These are phyloP conservation scores for Zygoascus sp. DNA, from an alignment of 1,139 yeast genomes.

Conservation along the genomic window DNA sequence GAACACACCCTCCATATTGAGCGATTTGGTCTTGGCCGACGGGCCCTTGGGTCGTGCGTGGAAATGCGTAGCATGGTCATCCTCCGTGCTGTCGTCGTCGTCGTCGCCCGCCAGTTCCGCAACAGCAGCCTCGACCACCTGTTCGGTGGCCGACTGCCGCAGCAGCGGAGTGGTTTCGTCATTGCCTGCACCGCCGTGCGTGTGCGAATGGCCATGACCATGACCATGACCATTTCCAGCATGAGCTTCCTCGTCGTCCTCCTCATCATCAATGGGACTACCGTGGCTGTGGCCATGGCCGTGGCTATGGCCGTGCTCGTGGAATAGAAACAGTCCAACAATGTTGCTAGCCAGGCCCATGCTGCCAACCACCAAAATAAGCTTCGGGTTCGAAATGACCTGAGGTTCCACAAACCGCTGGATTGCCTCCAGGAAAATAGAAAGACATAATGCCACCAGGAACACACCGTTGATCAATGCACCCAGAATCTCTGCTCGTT, in stretches of 20 bases:
- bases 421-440: conserved; percentile 87
- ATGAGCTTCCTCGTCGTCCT: conserved; percentile 22
- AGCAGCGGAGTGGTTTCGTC: conserved; percentile 25
- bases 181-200: conserved; percentile 10
- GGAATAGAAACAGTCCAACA: conserved; percentile 80
- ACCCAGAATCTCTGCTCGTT: conserved; percentile 93
- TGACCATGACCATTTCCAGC: no score
- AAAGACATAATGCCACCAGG: conserved; percentile 82
- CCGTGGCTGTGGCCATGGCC: conserved; percentile 39
- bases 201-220: conserved; percentile 25
- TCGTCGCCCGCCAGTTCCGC: conserved; percentile 7
- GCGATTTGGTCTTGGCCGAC: conserved; percentile 47
- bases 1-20: conserved; percentile 97
- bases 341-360: conserved; percentile 81
- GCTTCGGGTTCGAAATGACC: conserved; percentile 69
- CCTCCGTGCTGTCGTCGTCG: conserved; percentile 14
- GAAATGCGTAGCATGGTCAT: conserved; percentile 34
- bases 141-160: conserved; percentile 3
- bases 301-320: conserved; percentile 64
- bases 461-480: conserved; percentile 93
- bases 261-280: no score
- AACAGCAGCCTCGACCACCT: conserved; percentile 8
- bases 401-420: conserved; percentile 84
- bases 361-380: conserved; percentile 74
- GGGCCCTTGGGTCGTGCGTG: conserved; percentile 36